Conservation (phyloP, 768 basidiomycete species). For the Tylopilus balloui region DNA sequence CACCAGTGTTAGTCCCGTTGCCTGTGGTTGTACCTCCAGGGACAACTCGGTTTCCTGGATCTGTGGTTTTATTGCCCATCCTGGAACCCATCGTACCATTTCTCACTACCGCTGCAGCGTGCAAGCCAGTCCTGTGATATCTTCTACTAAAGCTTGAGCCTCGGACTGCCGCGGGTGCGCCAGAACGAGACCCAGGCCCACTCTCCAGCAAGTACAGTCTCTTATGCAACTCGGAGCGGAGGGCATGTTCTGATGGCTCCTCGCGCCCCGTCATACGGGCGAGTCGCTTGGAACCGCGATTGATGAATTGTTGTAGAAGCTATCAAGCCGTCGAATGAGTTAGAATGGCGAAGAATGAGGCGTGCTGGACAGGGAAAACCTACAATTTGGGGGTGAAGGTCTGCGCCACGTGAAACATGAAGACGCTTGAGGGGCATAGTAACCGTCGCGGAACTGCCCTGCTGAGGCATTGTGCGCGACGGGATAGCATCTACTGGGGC, state of each 20-base stretch:
- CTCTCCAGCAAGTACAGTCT: conserved; percentile 38
- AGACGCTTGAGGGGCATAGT: conserved; percentile 41
- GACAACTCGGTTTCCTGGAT: no score
- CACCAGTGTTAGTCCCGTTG: conserved; percentile 26
- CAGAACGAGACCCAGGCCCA: conserved; percentile 15
- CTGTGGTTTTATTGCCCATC: conserved; percentile 4
- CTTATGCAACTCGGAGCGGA: conserved; percentile 42
- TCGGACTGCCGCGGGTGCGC: background rate
- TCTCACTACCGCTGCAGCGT: background rate
- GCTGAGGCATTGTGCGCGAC: conserved; percentile 8
- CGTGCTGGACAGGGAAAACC: conserved; percentile 13
- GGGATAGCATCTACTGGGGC: conserved; percentile 32
- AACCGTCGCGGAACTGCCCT: conserved; percentile 29
- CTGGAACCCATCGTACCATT: conserved; percentile 1
- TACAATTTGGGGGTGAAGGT: conserved; percentile 43
- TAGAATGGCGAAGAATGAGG: background rate
- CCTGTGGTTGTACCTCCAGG: no score
- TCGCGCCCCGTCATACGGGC: conserved; percentile 64
- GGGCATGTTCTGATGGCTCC: conserved; percentile 44
- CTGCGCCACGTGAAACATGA: conserved; percentile 23
- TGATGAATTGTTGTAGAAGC: conserved; percentile 68
- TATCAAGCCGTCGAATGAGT: conserved; percentile 23
- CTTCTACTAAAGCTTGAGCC: conserved; percentile 9
- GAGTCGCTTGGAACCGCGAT: conserved; percentile 57
- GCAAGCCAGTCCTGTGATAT: conserved; percentile 7